A percentile compares a stretch with the other conserved stretches of the same genome.
These are phyloP conservation scores for Caloboletus inedulis DNA, from an alignment of 1,284 basidiomycete species.

Conservation along the genomic window DNA sequence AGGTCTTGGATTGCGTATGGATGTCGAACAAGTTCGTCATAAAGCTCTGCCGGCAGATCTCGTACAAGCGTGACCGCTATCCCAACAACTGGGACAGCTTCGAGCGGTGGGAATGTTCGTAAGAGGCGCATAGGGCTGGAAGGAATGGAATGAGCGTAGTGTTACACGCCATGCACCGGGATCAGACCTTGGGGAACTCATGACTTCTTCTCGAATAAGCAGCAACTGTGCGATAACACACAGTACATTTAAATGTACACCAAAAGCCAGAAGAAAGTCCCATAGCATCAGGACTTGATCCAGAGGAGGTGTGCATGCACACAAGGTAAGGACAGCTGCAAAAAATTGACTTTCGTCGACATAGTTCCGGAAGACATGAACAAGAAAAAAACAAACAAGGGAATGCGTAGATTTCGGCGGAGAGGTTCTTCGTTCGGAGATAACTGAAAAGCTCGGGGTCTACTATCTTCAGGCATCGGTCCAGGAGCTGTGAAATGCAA, in stretches of 20 bases:
- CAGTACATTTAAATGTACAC: conserved; percentile 92
- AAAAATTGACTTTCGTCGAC: background rate
- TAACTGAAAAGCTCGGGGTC: conserved; percentile 83
- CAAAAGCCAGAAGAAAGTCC: conserved; percentile 97
- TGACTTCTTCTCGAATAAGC: conserved; percentile 85
- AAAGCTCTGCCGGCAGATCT: conserved; percentile 85
- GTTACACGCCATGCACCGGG: background rate
- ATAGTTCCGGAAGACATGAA: conserved; percentile 2
- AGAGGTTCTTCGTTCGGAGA: conserved; percentile 87
- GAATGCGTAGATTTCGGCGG: conserved; percentile 97
- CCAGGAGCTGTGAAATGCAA: conserved; percentile 64
- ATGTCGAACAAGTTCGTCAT: conserved; percentile 86
- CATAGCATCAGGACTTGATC: conserved; percentile 92
- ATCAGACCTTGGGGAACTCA: conserved; percentile 76
- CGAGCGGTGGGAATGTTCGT: conserved; percentile 90
- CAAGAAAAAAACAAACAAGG: conserved; percentile 63
- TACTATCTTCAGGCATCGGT: conserved; percentile 86
- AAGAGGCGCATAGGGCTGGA: conserved; percentile 90
- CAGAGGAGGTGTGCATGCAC: conserved; percentile 94
- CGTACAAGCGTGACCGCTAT: conserved; percentile 92
- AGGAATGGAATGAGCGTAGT: conserved; percentile 12
- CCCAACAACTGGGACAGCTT: conserved; percentile 84
- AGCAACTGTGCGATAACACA: conserved; percentile 95
- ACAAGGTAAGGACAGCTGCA: conserved; percentile 90
- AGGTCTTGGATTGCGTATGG: conserved; percentile 63